These are phyloP conservation scores for Morella rubra DNA, from an alignment of 306 rosid species.

Conservation along the genomic window DNA sequence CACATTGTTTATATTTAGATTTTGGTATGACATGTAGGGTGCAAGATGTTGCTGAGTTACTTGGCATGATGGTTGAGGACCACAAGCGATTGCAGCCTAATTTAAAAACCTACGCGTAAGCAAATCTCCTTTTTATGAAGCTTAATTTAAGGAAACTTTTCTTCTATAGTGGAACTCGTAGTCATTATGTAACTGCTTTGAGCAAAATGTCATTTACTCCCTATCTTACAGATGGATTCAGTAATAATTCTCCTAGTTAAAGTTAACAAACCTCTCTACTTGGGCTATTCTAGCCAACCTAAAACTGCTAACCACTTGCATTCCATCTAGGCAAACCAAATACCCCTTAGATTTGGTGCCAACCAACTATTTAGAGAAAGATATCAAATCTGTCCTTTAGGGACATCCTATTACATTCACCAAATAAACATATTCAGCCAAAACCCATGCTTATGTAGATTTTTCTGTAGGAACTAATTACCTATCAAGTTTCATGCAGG, in stretches of 20 bases:
- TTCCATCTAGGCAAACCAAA: not conserved
- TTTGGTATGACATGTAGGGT: conserved; percentile 49
- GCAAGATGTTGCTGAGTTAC: conserved; percentile 98
- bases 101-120: conserved; percentile 87
- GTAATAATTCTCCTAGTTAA: not conserved
- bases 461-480: no score
- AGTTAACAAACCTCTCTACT: not conserved
- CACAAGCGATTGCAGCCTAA: conserved; percentile 92
- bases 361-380: not conserved
- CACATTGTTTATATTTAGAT: conserved; percentile 22
- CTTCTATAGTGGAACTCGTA: not conserved
- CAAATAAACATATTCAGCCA: no score
- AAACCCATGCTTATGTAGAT: no score
- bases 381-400: no score
- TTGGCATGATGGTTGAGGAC: conserved; percentile 95
- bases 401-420: no score
- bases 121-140: not conserved
- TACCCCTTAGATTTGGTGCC: no score
- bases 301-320: not conserved
- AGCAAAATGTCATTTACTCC: not conserved
- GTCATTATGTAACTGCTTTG: not conserved
- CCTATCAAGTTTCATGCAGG: no score
- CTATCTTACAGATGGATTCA: conserved; percentile 1
- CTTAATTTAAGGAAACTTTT: not conserved
- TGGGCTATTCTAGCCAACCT: not conserved